Percentiles rank a stretch among this genome's conserved stretches.
Conservation (phyloP, 2,329 filamentous ascomycete species). For the Talaromyces piceae region DNA sequence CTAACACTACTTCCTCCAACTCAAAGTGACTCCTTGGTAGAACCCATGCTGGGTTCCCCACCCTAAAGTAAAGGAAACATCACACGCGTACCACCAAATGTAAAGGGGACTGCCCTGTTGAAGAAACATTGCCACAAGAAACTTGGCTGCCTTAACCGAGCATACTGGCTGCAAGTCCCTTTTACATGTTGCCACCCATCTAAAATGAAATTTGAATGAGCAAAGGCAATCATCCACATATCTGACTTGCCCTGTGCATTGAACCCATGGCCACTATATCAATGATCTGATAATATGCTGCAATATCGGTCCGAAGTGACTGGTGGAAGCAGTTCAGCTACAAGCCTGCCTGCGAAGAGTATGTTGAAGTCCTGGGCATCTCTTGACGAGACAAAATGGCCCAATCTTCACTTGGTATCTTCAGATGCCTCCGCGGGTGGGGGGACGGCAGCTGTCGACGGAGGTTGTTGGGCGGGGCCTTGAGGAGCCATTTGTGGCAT, state of each 20-base stretch:
- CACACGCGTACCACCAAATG: neutral
- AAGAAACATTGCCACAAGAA: neutral
- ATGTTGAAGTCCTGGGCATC: neutral
- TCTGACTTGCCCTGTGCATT: neutral
- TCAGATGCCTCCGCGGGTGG: conserved; percentile 38
- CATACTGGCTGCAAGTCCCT: neutral
- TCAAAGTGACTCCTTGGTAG: neutral
- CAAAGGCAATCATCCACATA: neutral
- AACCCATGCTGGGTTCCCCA: neutral
- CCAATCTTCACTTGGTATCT: conserved; percentile 40
- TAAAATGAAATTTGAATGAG: conserved; percentile 1
- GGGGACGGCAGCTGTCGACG: conserved; percentile 24
- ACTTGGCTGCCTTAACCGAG: neutral
- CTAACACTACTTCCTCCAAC: neutral
- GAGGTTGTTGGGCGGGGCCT: conserved; percentile 32
- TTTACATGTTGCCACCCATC: neutral
- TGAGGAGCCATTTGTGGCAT: conserved; percentile 38
- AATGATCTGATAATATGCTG: neutral
- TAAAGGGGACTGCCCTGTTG: neutral
- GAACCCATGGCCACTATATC: neutral
- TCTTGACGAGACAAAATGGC: neutral
- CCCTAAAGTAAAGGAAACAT: neutral
- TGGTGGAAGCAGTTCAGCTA: neutral
- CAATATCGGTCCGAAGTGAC: neutral
- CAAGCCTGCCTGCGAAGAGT: neutral